Base-by-base conservation (phyloP, 2,329 filamentous ascomycete species). In the Lachnellula cervina region DNA sequence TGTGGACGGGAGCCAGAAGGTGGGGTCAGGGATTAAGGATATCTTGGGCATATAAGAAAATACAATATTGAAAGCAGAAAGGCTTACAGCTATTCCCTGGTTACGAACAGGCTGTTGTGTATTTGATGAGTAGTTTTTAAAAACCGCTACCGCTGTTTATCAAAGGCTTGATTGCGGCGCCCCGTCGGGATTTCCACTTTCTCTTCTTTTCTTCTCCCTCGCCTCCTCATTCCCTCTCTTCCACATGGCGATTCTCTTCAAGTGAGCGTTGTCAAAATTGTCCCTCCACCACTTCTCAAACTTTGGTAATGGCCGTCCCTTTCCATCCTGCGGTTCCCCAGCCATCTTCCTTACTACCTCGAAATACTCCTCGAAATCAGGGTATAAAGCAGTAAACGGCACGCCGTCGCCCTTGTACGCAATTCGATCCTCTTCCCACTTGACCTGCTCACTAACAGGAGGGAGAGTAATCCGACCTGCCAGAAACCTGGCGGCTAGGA, bases 311-410 rank as follows among this genome's bases (percentile, higher is more conserved):
- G 63, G 64, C 43, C 80, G 72, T 2, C 80, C 80, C 17, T 72
- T 67, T 0, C 73, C 77, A 1, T 71, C 60, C 14, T 69, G 68
- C 0, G 73, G 72, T 44, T 77, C 73, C 0, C 80, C 80, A 1
- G 80, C 77, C 23, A 84, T 59, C 17, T 56, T 60, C 32, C 81
- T 73, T 16, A 84, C 58, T 1, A 71, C 72, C 66, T 87, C 81
- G 61, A 88, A 87, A 63, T 87, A 87, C 14, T 81, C 77, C 59
- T 84, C 79, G 64, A 87, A 87, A 32, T 86, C 77, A 0, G 84
- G 84, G 56, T 77, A 80, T 9, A 87, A 68, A 2, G 82, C 71
- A 0, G 77, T 74, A 59, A 87, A 87, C 2, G 72, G 74, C 0
- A 76, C 70, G 0, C 82, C 81, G 58, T 87, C 83, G 0, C 83